A percentile compares a stretch with the other conserved stretches of the same genome.
Conservation (phyloP, 345 rosid genomes). For the Eucalyptus albens region DNA sequence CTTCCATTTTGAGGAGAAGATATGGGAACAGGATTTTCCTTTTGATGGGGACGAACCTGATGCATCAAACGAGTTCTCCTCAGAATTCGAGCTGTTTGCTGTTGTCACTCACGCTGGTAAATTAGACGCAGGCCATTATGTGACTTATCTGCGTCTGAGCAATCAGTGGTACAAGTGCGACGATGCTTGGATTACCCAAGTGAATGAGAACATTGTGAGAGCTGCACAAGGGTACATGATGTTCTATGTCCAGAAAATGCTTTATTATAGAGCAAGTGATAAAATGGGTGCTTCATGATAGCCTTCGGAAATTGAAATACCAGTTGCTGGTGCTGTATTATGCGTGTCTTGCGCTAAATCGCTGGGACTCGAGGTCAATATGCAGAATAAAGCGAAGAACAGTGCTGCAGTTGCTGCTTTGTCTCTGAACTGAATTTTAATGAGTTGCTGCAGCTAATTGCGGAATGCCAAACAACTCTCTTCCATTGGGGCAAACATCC, state of each 20-base stretch:
- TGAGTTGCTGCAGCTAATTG: too few relatives aligned
- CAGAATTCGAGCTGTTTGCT: constrained; percentile 74
- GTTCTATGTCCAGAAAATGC: constrained; percentile 74
- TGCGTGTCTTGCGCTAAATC: neutral
- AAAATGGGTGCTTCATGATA: neutral
- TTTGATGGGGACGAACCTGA: constrained; percentile 49
- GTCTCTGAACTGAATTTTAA: too few relatives aligned
- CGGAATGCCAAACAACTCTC: too few relatives aligned
- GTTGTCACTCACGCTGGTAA: constrained; percentile 73
- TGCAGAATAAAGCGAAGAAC: too few relatives aligned
- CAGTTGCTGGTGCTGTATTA: neutral
- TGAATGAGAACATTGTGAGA: constrained; percentile 74
- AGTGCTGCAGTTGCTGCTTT: too few relatives aligned
- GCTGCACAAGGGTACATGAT: constrained; percentile 79
- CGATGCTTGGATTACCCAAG: constrained; percentile 84
- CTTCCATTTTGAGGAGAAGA: constrained; percentile 57
- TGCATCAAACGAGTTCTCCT: constrained; percentile 27
- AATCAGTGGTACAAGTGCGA: constrained; percentile 90
- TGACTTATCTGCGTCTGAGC: constrained; percentile 59
- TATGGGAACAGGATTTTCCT: constrained; percentile 64
- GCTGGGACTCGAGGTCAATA: too few relatives aligned
- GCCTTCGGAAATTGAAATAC: neutral
- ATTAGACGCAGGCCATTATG: constrained; percentile 77
- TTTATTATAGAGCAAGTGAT: constrained; percentile 24
- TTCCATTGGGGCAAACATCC: too few relatives aligned